Percentiles rank a stretch among this genome's conserved stretches.
These are phyloP conservation scores for Aechmea fasciata DNA, from an alignment of 176 grass and related monocot species.

Conservation along the genomic window DNA sequence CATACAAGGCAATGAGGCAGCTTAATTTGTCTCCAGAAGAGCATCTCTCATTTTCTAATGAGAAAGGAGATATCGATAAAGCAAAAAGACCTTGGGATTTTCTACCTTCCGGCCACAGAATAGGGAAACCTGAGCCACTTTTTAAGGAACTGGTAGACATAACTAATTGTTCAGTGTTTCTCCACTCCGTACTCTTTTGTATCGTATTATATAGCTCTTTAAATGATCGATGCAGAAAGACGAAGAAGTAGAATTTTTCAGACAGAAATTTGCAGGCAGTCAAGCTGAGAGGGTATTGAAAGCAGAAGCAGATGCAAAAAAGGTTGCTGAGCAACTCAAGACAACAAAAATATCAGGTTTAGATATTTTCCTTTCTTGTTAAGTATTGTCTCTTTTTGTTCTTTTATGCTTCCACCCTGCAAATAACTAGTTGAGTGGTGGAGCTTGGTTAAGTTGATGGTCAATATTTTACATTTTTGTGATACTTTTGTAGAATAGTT, in stretches of 20 bases:
- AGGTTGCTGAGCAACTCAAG: constrained; percentile 61
- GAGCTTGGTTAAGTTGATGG: neutral
- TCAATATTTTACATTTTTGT: neutral
- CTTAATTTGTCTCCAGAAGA: constrained; percentile 58
- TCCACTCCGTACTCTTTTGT: constrained; percentile 11
- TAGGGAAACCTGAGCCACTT: constrained; percentile 68
- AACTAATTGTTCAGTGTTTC: constrained; percentile 4
- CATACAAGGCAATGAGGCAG: constrained; percentile 52
- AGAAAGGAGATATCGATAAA: constrained; percentile 55
- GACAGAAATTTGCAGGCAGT: constrained; percentile 70
- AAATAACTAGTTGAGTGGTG: neutral
- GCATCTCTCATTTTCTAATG: constrained; percentile 59
- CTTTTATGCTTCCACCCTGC: neutral
- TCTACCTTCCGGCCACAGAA: constrained; percentile 67
- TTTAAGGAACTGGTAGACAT: constrained; percentile 78
- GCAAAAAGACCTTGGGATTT: constrained; percentile 77
- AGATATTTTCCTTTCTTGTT: constrained; percentile 3
- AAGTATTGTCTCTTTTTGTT: neutral
- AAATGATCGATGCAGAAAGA: constrained; percentile 51
- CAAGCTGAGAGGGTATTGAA: constrained; percentile 77
- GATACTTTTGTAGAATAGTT: too few species aligned
- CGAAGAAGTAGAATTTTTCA: constrained; percentile 50
- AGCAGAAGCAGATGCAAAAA: constrained; percentile 59
- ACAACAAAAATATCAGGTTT: constrained; percentile 65
- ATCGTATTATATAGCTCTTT: neutral